Conservation (phyloP, 2,329 filamentous ascomycete species). For the Onygenales sp. region DNA sequence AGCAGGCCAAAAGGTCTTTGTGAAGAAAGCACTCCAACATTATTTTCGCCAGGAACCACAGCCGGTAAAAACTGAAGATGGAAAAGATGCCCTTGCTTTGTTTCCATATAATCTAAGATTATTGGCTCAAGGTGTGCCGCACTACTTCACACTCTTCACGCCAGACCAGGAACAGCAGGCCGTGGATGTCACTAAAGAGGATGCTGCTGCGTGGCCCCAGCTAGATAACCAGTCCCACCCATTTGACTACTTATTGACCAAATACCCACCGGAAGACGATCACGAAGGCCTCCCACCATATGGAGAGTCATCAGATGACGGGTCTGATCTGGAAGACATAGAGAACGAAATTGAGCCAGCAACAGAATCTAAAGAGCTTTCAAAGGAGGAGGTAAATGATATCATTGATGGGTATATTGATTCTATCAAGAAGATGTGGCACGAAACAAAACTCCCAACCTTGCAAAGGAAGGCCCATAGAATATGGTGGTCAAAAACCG, state of each 20-base stretch:
- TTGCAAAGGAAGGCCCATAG: slow-evolving; percentile 47
- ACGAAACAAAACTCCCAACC: slow-evolving; percentile 46
- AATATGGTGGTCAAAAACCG: slow-evolving; percentile 50
- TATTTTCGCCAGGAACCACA: slow-evolving; percentile 20
- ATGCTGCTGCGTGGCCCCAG: slow-evolving; percentile 20
- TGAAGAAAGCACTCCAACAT: slow-evolving; percentile 21
- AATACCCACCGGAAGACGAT: slow-evolving; percentile 32
- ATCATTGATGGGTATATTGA: slow-evolving; percentile 48
- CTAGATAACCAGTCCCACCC: slow-evolving; percentile 13
- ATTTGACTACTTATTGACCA: slow-evolving; percentile 30
- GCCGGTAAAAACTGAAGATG: slow-evolving; percentile 12
- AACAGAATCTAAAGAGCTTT: slow-evolving; percentile 19
- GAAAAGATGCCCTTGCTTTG: slow-evolving; percentile 16
- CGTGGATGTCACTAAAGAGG: slow-evolving; percentile 19
- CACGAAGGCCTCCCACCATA: slow-evolving; percentile 41
- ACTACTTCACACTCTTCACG: slow-evolving; percentile 22
- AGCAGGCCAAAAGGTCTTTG: slow-evolving; percentile 19
- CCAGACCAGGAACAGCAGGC: slow-evolving; percentile 12
- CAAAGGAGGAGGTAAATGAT: slow-evolving; percentile 28
- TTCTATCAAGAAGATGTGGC: slow-evolving; percentile 47
- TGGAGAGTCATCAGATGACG: slow-evolving; percentile 47
- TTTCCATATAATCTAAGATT: slow-evolving; percentile 18
- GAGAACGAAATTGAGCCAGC: slow-evolving; percentile 39
- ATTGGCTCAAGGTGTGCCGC: slow-evolving; percentile 7
- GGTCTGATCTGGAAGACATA: slow-evolving; percentile 55